Evolutionary conservation across 1,284 basidiomycete species (phyloP).

Genomic region (Ceratobasidium sp.): DNA sequence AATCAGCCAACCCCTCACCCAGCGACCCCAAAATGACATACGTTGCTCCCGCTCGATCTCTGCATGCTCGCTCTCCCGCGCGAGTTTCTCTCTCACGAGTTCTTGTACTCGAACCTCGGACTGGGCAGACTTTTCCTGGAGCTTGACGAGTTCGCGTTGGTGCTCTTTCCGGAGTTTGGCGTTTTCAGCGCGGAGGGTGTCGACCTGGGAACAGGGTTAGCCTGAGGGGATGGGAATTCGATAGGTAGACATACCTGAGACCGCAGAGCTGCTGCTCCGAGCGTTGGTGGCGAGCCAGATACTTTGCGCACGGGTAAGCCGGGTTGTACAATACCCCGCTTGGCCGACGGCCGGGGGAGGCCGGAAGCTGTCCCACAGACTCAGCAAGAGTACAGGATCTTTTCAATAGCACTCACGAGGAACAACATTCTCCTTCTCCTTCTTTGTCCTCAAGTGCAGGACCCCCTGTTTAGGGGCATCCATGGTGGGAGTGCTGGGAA

Average conservation of each 20-base stretch:
- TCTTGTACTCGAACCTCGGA: slow-evolving; percentile 41
- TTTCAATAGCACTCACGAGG: slow-evolving; percentile 10
- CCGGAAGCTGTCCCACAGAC: slow-evolving; percentile 9
- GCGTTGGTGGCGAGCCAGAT: slow-evolving; percentile 38
- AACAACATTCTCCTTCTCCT: slow-evolving; percentile 40
- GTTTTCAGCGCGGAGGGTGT: slow-evolving; percentile 45
- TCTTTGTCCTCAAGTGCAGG: slow-evolving; percentile 31
- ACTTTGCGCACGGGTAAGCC: slow-evolving; percentile 19
- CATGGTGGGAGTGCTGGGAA: slow-evolving; percentile 20
- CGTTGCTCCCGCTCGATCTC: slow-evolving; percentile 42
- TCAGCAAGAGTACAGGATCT: not conserved
- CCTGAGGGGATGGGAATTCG: too few species aligned
- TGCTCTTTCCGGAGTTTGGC: slow-evolving; percentile 44
- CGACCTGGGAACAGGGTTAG: slow-evolving; percentile 28
- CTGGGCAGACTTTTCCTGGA: slow-evolving; percentile 34
- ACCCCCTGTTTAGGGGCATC: slow-evolving; percentile 44
- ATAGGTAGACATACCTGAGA: not conserved
- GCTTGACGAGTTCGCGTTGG: slow-evolving; percentile 17
- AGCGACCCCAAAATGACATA: slow-evolving; percentile 18
- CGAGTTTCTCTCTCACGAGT: slow-evolving; percentile 43
- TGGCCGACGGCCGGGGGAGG: slow-evolving; percentile 25
- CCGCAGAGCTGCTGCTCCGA: slow-evolving; percentile 36
- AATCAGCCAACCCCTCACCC: slow-evolving; percentile 9
- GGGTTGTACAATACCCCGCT: slow-evolving; percentile 20
- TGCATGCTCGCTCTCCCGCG: slow-evolving; percentile 41